Base-by-base conservation (phyloP, 805 yeast species). In the Wickerhamiella musiphila region DNA sequence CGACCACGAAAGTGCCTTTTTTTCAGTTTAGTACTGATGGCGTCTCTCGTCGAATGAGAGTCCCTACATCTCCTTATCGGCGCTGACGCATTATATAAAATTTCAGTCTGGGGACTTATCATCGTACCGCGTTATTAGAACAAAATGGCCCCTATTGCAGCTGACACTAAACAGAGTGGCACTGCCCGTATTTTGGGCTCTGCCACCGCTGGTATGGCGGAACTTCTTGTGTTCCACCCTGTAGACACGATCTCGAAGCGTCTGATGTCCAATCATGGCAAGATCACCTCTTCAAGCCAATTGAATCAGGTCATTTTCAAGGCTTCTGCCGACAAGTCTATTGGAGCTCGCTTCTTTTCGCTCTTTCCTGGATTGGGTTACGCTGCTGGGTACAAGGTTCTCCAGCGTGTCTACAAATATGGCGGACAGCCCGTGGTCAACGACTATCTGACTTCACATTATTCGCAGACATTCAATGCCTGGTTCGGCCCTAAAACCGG, bases 361-460 rank as follows among this genome's bases (percentile, higher is more conserved):
- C 65, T 90, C 41, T 90, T 90, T 63, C 98, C 99, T 13, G 99
- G 99, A 54, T 68, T 90, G 42, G 96, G 96, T 17, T 90, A 90
- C 53, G 98, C 98, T 41, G 96, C 98, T 29, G 79, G 83, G 43
- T 90, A 90, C 66, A 90, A 90, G 52, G 77, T 90, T 46, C 63
- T 86, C 46, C 99, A 90, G 61, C 73, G 99, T 63, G 95, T 90
- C 35, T 90, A 90, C 70, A 90, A 90, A 61, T 90, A 90, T 56
- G 96, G 98, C 52, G 99, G 99, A 32, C 99, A 90, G 63, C 98
- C 99, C 29, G 84, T 82, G 52, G 99, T 86, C 42, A 90, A 90
- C 53, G 99, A 90, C 59, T 81, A 73, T 52, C 66, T 90, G 53
- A 69, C 78, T 47, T 64, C 66, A 44, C 77, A 81, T 61, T 79